Evolutionary conservation across 1,284 basidiomycete genomes (phyloP).

Genomic region (Malassezia pachydermatis): DNA sequence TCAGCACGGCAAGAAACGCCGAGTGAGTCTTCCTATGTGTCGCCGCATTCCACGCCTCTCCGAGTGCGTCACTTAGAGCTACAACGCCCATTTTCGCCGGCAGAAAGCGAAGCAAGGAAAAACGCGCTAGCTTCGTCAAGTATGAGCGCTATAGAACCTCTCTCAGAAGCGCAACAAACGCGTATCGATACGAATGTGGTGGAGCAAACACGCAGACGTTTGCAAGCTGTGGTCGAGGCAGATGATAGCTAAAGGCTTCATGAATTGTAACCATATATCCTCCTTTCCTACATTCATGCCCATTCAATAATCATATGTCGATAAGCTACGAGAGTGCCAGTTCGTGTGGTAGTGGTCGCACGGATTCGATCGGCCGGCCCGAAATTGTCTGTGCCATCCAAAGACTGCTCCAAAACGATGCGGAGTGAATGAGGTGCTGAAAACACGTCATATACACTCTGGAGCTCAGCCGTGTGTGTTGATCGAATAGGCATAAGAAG

Average conservation of each 20-base stretch:
- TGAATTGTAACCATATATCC: no score
- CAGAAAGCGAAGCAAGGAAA: no score
- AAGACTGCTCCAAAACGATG: not conserved
- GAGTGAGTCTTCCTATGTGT: not conserved
- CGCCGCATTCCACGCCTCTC: not conserved
- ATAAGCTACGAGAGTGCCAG: slow-evolving; percentile 1
- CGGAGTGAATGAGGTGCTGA: not conserved
- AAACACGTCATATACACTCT: slow-evolving; percentile 31
- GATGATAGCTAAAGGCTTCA: no score
- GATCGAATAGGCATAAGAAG: slow-evolving; percentile 30
- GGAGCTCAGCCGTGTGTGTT: slow-evolving; percentile 31
- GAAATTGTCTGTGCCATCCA: slow-evolving; percentile 12
- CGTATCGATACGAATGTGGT: no score
- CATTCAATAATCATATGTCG: slow-evolving; percentile 4
- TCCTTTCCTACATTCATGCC: no score
- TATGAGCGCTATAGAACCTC: no score
- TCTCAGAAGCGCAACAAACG: no score
- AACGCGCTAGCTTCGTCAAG: no score
- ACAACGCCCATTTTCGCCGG: no score
- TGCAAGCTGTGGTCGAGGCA: no score
- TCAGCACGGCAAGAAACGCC: not conserved
- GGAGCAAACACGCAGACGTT: no score
- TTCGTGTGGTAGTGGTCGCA: not conserved
- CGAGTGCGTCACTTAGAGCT: no score
- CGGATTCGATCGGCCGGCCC: not conserved